phyloP scores from a whole-genome alignment of 345 rosid species.

The Brassica cretica region DNA sequence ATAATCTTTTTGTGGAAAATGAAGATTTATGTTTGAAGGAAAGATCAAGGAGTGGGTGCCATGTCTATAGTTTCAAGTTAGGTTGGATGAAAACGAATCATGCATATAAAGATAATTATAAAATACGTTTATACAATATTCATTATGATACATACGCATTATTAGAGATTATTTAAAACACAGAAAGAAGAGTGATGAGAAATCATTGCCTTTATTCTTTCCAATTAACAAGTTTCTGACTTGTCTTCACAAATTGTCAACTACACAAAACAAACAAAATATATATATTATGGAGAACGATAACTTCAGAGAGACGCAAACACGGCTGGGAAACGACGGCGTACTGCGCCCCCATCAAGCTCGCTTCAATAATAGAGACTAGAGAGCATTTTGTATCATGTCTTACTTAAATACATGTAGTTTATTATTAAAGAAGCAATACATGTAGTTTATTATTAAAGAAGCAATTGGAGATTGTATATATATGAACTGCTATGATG shows the following conservation, averaged over 20 bases:
- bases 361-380: constrained; percentile 29
- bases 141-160: constrained; percentile 20
- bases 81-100: constrained; percentile 39
- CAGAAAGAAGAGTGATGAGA: constrained; percentile 22
- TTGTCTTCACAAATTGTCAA: constrained; percentile 32
- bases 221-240: constrained; percentile 21
- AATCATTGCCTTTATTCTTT: constrained; percentile 36
- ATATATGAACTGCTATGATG: constrained; percentile 31
- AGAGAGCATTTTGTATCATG: constrained; percentile 13
- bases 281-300: constrained; percentile 4
- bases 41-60: constrained; percentile 53
- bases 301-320: neutral
- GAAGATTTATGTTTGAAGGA: constrained; percentile 37
- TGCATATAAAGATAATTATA: constrained; percentile 1
- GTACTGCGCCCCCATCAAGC: constrained; percentile 14
- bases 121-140: constrained; percentile 7
- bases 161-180: constrained; percentile 11
- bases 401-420: neutral
- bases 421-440: neutral
- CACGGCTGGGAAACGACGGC: constrained; percentile 28
- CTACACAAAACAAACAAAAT: neutral
- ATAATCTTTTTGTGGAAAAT: neutral
- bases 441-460: neutral
- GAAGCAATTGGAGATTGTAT: constrained; percentile 34
- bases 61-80: constrained; percentile 53